Base-by-base conservation (phyloP, 2,329 filamentous ascomycete species). In the Arthrinium puccinioides region DNA sequence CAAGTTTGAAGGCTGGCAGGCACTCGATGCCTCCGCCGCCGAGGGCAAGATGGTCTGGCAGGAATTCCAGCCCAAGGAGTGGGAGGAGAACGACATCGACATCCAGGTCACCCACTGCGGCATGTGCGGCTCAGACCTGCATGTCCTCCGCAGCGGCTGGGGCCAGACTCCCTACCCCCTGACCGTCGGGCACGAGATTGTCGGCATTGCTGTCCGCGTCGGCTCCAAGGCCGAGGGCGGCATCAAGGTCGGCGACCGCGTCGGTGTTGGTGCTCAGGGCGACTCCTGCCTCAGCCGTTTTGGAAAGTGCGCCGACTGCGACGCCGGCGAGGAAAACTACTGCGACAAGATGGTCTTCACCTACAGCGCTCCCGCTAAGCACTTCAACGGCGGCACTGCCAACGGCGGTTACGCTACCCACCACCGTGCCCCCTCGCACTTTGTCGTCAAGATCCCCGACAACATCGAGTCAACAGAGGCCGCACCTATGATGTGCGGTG, bases 401-500 rank as follows among this genome's bases (percentile, higher is more conserved):
- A 75, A 76, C 48, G 79, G 78, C 14, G 78, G 69, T 35, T 56
- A 56, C 32, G 43, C 46, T 13, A 44, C 43, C 9, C 38, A 47
- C 40, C 42, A 49, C 37, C 46, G 48, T 19, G 36, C 40, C 5
- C 40, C 40, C 6, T 41, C 37, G 14, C 44, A 42, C 34, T 82
- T 81, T 43, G 56, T 54, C 10, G 47, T 65, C 40, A 60, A 60
- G 44, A 62, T 66, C 26, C 61, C 61, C 9, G 58, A 63, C 16
- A 50, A 45, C 10, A 37, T 66, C n/a, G 41, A 45, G 18, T 52
- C 50, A 3, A 54, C 53, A 21, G 46, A 59, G 26, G 58, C 61
- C 10, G 62, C 79, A 14, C 77, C 79, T 5, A 74, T 84, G 70
- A 62, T 84, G 31, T 84, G 80, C 48, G 80, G 70, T 19, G 80